Base-by-base conservation (phyloP, 2,329 filamentous ascomycete species). In the Neoscytalidium dimidiatum region DNA sequence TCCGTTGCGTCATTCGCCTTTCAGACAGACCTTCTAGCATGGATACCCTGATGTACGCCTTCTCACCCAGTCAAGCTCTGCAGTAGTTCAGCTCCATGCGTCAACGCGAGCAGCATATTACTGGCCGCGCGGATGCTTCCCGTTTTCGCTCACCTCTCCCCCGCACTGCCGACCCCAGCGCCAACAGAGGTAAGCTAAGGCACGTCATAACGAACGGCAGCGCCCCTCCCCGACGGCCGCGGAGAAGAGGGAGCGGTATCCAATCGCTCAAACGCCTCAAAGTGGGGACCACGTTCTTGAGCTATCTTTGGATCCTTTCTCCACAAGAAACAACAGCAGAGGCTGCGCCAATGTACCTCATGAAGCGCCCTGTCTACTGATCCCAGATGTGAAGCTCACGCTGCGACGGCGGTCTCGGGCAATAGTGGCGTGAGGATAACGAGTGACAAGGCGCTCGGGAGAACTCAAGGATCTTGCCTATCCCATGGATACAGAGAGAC, bases 21-120 rank as follows among this genome's bases (percentile, higher is more conserved):
- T 21, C 35, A 43, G n/a, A 17, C 52, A 31, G n/a, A 8, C 43
- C 13, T 38, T 23, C 23, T 13, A 11, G 31, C 41, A 33, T 21
- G 28, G 17, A 6, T 46, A 33, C 26, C 38, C 38, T 26, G 29
- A 11, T 38, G 3, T 29, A 11, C 28, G 17, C 21, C 17, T 9
- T 9, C 49, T 19, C 17, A n/a, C 38, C 53, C 53, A 44, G 17
- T 46, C 38, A 11, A 46, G 56, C 56, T 41, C 38, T 60, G 56
- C 56, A 60, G 56, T 46, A 46, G 26, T 60, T 31, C 56, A 60
- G 41, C 21, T 46, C 56, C 43, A 26, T 28, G 43, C 28, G 56
- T 14, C 56, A 26, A 23, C 33, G 21, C 28, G 31, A 13, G 38
- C 13, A 19, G n/a, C n/a, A 6, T 33, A 19, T 4, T 17, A 41